Evolutionary conservation across 2,329 filamentous ascomycete species (phyloP).

Genomic region (Trichoderma atroviride): DNA sequence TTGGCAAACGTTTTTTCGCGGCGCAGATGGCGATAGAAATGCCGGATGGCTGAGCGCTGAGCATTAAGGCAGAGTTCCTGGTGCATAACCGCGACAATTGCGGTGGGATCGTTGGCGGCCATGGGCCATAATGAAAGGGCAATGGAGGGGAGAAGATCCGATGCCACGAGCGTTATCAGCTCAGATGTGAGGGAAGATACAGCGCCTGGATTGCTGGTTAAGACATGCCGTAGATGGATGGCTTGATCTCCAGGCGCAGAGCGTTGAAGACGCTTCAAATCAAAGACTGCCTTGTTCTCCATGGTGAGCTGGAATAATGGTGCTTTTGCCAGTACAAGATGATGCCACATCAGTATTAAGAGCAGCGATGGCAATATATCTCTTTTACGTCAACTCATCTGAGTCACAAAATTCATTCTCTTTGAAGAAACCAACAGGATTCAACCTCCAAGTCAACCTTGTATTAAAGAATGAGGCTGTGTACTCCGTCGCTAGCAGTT

Average conservation of each 20-base stretch:
- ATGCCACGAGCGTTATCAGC: constrained; percentile 9
- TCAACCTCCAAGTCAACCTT: neutral
- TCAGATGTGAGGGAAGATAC: constrained; percentile 2
- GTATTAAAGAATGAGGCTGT: neutral
- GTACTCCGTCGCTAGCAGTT: neutral
- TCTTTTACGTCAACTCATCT: neutral
- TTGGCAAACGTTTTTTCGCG: constrained; percentile 14
- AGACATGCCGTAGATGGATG: neutral
- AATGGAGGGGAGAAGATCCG: constrained; percentile 8
- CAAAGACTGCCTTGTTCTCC: neutral
- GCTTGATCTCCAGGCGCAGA: constrained; percentile 8
- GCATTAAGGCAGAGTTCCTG: neutral
- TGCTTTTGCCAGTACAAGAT: neutral
- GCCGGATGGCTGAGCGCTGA: neutral
- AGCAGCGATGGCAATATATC: neutral
- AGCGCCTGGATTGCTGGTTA: neutral
- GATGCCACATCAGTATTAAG: neutral
- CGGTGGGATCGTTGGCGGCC: neutral
- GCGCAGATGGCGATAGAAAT: constrained; percentile 9
- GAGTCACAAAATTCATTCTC: neutral
- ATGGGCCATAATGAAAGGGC: constrained; percentile 5
- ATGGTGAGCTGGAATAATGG: neutral
- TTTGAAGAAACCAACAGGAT: neutral
- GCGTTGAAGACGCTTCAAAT: constrained; percentile 4
- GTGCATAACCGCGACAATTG: neutral